Percentiles rank a stretch among this genome's conserved stretches.
Evolutionary conservation across 306 rosid genomes (phyloP).

Genomic region (Quercus alba): DNA sequence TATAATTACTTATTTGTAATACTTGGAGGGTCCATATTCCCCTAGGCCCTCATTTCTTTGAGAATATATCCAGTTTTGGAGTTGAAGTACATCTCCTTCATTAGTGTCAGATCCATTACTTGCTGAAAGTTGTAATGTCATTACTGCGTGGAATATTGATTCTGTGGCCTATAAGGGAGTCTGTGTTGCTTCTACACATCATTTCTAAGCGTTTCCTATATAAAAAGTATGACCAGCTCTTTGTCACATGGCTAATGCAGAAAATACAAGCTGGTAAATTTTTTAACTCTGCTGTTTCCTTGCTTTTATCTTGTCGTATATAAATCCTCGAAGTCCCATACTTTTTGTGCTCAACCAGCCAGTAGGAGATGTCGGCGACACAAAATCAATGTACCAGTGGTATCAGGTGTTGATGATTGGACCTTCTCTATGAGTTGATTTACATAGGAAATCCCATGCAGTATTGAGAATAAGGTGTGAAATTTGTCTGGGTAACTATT

Average conservation of each 20-base stretch:
- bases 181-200: constrained; percentile 63
- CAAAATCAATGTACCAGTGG: constrained; percentile 81
- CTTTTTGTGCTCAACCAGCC: constrained; percentile 51
- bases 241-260: constrained; percentile 81
- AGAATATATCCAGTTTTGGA: constrained; percentile 77
- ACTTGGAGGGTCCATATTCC: constrained; percentile 82
- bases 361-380: constrained; percentile 75
- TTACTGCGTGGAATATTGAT: constrained; percentile 78
- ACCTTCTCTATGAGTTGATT: constrained; percentile 93
- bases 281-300: constrained; percentile 13
- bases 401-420: constrained; percentile 96
- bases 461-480: constrained; percentile 76
- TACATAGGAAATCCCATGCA: constrained; percentile 98
- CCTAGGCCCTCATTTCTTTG: constrained; percentile 85
- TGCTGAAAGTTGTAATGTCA: constrained; percentile 78
- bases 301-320: not conserved
- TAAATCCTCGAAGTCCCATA: constrained; percentile 8
- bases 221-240: constrained; percentile 87
- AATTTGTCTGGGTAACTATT: constrained; percentile 85
- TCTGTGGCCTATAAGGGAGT: constrained; percentile 82
- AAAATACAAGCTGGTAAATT: constrained; percentile 82
- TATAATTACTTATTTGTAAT: constrained; percentile 25
- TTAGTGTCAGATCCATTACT: constrained; percentile 76
- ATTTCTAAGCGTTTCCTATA: constrained; percentile 75
- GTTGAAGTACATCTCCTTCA: constrained; percentile 94